A percentile compares a stretch with the other conserved stretches of the same genome.
Evolutionary conservation across 352 stramenopile genomes (phyloP).

Genomic region (Globisporangium canariense): DNA sequence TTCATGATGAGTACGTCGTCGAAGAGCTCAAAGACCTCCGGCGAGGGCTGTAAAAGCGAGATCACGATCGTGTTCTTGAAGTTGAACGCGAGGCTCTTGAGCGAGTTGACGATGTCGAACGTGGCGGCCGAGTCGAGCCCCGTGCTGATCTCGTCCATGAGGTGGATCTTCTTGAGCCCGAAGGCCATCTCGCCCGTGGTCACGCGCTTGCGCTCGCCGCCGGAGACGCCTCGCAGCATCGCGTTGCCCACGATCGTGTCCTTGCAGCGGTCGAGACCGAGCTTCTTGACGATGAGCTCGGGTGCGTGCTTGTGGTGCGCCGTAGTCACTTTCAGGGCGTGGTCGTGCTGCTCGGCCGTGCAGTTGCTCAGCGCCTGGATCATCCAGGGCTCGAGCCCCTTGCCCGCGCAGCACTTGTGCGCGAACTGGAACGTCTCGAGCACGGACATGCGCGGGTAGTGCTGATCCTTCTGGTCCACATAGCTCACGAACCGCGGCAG

Average conservation of each 20-base stretch:
- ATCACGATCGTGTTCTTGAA: conserved; percentile 64
- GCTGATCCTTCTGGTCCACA: conserved; percentile 71
- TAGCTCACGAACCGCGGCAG: conserved; percentile 41
- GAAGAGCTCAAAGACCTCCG: conserved; percentile 92
- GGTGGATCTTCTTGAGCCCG: conserved; percentile 60
- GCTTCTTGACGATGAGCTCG: conserved; percentile 30
- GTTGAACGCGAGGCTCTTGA: conserved; percentile 40
- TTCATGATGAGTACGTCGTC: conserved; percentile 92
- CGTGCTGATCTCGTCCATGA: conserved; percentile 82
- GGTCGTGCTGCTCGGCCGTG: conserved; percentile 30
- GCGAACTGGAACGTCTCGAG: conserved; percentile 93
- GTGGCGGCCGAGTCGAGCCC: conserved; percentile 54
- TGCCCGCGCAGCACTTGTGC: conserved; percentile 61
- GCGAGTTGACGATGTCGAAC: conserved; percentile 53
- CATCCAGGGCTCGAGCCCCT: conserved; percentile 39
- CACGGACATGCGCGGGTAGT: conserved; percentile 88
- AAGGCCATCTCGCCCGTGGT: conserved; percentile 88
- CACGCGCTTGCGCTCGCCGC: conserved; percentile 90
- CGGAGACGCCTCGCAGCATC: conserved; percentile 70
- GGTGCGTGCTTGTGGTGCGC: conserved; percentile 37
- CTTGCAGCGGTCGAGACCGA: conserved; percentile 48
- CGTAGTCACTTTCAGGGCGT: conserved; percentile 27
- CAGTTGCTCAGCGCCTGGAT: conserved; percentile 36
- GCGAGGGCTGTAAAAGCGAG: conserved; percentile 88
- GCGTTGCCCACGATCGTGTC: conserved; percentile 61